These are phyloP conservation scores for Metarhizium rileyi DNA, from an alignment of 2,329 filamentous ascomycete species.

Conservation along the genomic window DNA sequence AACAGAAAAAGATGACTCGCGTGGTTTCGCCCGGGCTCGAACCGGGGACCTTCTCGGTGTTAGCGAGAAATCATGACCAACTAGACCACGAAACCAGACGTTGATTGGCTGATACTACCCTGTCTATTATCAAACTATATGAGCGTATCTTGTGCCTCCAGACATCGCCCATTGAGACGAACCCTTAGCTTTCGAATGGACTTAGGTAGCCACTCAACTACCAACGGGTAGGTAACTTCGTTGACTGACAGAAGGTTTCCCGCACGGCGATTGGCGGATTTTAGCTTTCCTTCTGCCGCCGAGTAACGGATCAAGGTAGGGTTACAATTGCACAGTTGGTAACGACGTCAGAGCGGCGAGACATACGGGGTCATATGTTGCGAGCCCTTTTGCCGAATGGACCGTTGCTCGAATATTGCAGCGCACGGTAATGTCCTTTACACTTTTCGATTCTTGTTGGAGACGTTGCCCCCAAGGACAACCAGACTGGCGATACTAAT, in stretches of 20 bases:
- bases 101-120: neutral
- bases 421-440: too few species aligned
- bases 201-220: too few species aligned
- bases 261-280: neutral
- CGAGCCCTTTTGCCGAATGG: neutral
- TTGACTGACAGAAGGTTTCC: too few species aligned
- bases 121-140: too few species aligned
- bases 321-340: neutral
- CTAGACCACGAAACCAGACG: conserved; percentile 26
- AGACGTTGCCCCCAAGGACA: conserved; percentile 36
- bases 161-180: too few species aligned
- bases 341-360: neutral
- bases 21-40: conserved; percentile 28
- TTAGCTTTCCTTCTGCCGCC: neutral
- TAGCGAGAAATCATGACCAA: conserved; percentile 29
- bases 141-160: too few species aligned
- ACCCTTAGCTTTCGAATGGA: too few species aligned
- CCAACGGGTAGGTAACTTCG: too few species aligned
- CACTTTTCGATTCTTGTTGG: too few species aligned
- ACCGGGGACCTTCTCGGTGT: conserved; percentile 30
- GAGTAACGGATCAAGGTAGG: neutral
- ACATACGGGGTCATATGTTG: neutral
- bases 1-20: conserved; percentile 12
- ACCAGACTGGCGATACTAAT: conserved; percentile 52
- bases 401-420: too few species aligned